Evolutionary conservation across 495 filamentous ascomycete species (phyloP), one percentile per base, ranked within the genome.

Genomic region (Lasiosphaeria hispida): DNA sequence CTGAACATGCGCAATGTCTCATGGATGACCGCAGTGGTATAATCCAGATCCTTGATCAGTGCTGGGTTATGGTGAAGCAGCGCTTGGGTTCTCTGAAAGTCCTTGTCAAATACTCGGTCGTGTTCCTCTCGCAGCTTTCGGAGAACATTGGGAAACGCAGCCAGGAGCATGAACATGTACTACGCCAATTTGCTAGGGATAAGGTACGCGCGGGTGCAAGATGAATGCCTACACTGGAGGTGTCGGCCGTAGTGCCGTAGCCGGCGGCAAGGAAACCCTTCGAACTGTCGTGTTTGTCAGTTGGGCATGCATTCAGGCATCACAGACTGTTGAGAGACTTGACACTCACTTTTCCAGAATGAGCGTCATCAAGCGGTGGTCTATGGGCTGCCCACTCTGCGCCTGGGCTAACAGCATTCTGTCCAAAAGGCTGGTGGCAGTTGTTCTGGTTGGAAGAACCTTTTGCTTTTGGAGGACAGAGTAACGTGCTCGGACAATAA

Each of bases 1-100:
- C 56, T 57, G 40, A 63, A 66, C 10, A 66, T 34, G 10, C 64
- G 60, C 7, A 66, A 53, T 3, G 64, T 53, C 42, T 64, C 54
- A 30, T 59, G 40, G 53, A 62, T 62, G 14, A 63, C 40, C 11
- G 53, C 53, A 1, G 38, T 57, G 14, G 56, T 60, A 37, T 66
- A 66, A 10, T 55, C 48, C 9, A 66, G 49, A 0, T 55, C 23
- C 23, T 61, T 63, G 13, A 58, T 13, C 7, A 40, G 36, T 5
- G 9, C 39, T 15, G 60, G 58, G 34, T 45, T 34, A 0, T 34
- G 39, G 10, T 38, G 37, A 0, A 61, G 42, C 8, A 52, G 9
- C 2, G 13, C 13, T 8, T 53, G 15, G 2, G 56, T 59, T 1
- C 19, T 15, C 10, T 44, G 40, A 9, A 59, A 53, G 48, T 51